phyloP scores from a whole-genome alignment of 768 basidiomycete species.

The Tricholoma bakamatsutake region DNA sequence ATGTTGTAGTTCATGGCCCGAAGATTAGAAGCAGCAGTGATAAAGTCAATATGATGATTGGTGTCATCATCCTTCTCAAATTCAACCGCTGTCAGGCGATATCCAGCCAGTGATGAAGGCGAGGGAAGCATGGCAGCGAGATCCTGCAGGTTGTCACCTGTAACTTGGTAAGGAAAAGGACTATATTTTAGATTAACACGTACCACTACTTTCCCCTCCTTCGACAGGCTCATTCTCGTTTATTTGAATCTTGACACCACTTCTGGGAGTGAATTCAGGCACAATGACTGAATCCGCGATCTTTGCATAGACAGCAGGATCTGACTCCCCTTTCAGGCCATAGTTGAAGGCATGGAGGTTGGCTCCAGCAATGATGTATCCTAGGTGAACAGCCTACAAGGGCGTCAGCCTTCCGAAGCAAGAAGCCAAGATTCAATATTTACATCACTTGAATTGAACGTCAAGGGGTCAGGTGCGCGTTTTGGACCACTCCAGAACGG shows the following conservation, averaged over 20 bases:
- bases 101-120: conserved; percentile 92
- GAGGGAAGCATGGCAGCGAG: conserved; percentile 70
- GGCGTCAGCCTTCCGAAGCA: background rate
- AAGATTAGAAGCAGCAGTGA: conserved; percentile 95
- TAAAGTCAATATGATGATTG: conserved; percentile 98
- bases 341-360: conserved; percentile 99
- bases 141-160: conserved; percentile 50
- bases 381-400: conserved; percentile 71
- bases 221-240: conserved; percentile 87
- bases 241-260: conserved; percentile 89
- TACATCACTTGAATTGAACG: conserved; percentile 84
- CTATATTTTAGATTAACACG: conserved; percentile 8
- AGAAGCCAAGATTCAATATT: conserved; percentile 19
- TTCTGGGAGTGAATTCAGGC: conserved; percentile 90
- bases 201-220: conserved; percentile 41
- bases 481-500: conserved; percentile 99
- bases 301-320: conserved; percentile 75
- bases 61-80: conserved; percentile 99
- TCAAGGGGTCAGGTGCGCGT: conserved; percentile 87
- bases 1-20: conserved; percentile 96
- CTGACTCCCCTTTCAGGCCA: conserved; percentile 85
- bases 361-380: conserved; percentile 87
- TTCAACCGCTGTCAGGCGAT: conserved; percentile 89
- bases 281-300: conserved; percentile 78
- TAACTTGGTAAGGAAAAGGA: conserved; percentile 10